Conservation (phyloP, 2,329 filamentous ascomycete genomes). For the Fusarium sp. region DNA sequence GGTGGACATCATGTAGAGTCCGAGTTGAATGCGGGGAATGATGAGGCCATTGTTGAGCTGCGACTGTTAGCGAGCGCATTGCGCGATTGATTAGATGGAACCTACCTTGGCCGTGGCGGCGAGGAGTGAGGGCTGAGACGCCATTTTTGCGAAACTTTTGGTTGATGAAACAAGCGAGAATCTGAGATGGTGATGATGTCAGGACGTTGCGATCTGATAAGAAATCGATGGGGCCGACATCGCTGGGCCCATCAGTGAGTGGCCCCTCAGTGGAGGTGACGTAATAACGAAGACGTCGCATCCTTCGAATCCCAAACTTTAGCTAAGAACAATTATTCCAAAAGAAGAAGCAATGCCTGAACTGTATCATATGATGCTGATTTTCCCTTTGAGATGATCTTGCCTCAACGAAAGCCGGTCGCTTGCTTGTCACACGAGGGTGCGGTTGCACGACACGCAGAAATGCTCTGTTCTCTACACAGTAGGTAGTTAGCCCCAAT, state of each 20-base stretch:
- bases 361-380: neutral
- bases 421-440: neutral
- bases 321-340: neutral
- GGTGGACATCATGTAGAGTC: slow-evolving; percentile 76
- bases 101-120: slow-evolving; percentile 36
- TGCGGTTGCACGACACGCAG: neutral
- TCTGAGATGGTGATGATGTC: neutral
- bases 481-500: no score
- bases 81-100: fast-evolving
- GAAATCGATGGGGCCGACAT: slow-evolving; percentile 10
- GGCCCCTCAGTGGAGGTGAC: neutral
- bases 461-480: neutral
- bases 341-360: neutral
- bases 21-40: slow-evolving; percentile 78
- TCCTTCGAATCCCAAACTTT: neutral
- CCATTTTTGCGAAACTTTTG: slow-evolving; percentile 17
- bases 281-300: neutral
- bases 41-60: slow-evolving; percentile 70
- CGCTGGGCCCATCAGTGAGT: neutral
- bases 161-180: neutral
- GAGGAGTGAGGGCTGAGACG: slow-evolving; percentile 32
- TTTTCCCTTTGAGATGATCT: neutral
- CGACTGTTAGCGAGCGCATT: neutral
- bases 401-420: no score
- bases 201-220: slow-evolving; percentile 7